Base-by-base conservation (phyloP, 768 basidiomycete species). In the Lactifluus subvellereus region DNA sequence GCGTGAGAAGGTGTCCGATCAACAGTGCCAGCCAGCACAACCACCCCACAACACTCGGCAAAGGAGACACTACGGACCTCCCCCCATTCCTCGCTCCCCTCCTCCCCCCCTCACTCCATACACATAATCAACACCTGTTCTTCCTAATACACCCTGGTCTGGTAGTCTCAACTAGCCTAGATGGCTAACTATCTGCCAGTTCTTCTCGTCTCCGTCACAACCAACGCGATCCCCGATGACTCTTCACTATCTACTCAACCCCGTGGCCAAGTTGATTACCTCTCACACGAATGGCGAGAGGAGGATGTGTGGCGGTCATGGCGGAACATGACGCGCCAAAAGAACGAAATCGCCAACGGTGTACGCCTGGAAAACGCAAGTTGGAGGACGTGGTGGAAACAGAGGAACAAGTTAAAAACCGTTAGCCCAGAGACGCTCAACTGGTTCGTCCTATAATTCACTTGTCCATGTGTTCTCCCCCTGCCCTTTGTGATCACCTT, bases 301-400 rank as follows among this genome's bases (percentile, higher is more conserved):
- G 96, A 98, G 75, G 96, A 99, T 74, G 92, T 98, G 11, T 97
- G 94, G 93, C 86, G 90, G 59, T 91, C 88, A n/a, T 99, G 96
- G 96, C 82, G 95, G 67, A 92, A 87, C 72, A 98, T 98, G 94
- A 98, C 96, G 52, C 83, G 91, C 60, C 93, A 94, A 80, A 99
- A 98, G 84, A 90, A 96, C 73, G 96, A 94, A 76, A 97, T 99
- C 71, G 85, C 92, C 6, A 98, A 99, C 73, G 96, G 96, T 52
- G 80, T 89, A 53, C 80, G 96, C 54, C 84, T 99, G 60, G 97
- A 99, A 80, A 99, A 99, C 71, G 97, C 97, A 9, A 92, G 89
- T 64, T 99, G 96, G 96, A 79, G 96, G 47, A 98, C 95, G 1
- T 99, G 96, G 96, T 98, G 95, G 88, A 98, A 98, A 77, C 95